Evolutionary conservation across 768 basidiomycete genomes (phyloP), one percentile per base, ranked within the genome.

Genomic region (Boletus insuetus): DNA sequence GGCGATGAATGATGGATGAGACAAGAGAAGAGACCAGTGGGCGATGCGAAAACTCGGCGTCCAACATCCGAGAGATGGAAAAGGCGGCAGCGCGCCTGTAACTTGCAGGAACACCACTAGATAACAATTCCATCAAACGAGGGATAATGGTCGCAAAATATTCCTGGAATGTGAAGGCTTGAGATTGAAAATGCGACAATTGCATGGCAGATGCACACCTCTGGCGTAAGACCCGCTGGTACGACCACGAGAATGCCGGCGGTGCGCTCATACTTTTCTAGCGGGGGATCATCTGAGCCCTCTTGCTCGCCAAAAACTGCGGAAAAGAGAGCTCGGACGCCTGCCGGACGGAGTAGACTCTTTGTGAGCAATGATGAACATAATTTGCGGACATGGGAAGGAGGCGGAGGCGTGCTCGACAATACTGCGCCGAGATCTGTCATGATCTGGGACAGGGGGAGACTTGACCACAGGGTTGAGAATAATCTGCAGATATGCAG

Each of bases 181-280:
- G 58, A 38, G 4, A 48, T 49, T 12, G 60, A 55, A 26, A 49
- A 31, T 12, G 24, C 19, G 13, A 26, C 38, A 32, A 56, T 32
- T 43, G 4, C 4, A 42, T 29, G 14, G 49, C 42, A 47, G 42
- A 10, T 40, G 17, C 80, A 48, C 61, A 89, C 91, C 73, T 84
- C 74, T 14, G 79, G 67, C 9, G 74, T 69, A 69, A 82, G 79
- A 13, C 73, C 75, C 0, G 79, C 69, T 1, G 93, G 92, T 13
- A 86, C 75, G n/a, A 83, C 73, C 41, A 74, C 76, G 46, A 97
- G 66, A 19, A 91, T 77, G 7, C 74, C 76, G 19, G 89, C 79
- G 32, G 92, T 75, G 52, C 86, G 85, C 55, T 93, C 87, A 29
- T 94, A 75, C 65, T 88, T 90, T 56, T 87, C 82, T 5, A 90